Conservation (phyloP, 495 filamentous ascomycete species). For the Mytilinidion resinicola region DNA sequence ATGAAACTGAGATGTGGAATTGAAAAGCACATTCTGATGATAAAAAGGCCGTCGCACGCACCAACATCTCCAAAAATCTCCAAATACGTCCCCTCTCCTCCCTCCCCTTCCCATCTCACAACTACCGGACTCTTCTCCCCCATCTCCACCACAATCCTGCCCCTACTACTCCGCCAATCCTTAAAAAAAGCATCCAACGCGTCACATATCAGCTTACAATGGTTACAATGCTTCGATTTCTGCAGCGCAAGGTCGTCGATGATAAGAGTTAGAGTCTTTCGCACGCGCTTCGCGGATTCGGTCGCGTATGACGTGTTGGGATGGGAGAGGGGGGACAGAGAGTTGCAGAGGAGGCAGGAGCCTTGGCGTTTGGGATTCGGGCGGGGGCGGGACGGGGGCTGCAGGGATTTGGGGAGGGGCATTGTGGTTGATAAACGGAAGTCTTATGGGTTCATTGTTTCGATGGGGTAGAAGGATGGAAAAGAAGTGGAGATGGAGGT, state of each 20-base stretch:
- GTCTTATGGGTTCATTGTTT: too few relatives aligned
- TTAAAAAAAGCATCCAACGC: constrained; percentile 22
- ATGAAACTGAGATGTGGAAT: too few relatives aligned
- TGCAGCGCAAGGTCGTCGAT: constrained; percentile 12
- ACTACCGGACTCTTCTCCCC: constrained; percentile 17
- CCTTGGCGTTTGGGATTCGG: constrained; percentile 4
- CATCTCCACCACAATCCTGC: constrained; percentile 9
- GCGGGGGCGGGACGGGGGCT: not conserved
- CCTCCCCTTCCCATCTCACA: constrained; percentile 10
- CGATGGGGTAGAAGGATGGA: too few relatives aligned
- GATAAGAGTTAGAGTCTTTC: constrained; percentile 12
- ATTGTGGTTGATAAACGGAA: too few relatives aligned
- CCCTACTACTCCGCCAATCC: constrained; percentile 10
- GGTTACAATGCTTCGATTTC: constrained; percentile 13
- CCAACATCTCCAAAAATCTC: constrained; percentile 17
- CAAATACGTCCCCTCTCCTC: constrained; percentile 4
- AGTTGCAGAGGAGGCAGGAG: constrained; percentile 12
- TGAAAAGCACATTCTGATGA: too few relatives aligned
- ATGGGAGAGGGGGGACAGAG: constrained; percentile 19
- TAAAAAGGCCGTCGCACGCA: not conserved
- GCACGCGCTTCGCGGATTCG: constrained; percentile 4
- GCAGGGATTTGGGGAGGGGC: not conserved
- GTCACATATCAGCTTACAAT: constrained; percentile 15
- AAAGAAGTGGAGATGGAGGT: too few relatives aligned
- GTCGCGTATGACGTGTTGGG: constrained; percentile 7